Evolutionary conservation across 1,284 basidiomycete species (phyloP).

Genomic region (Phlebopus sp.): DNA sequence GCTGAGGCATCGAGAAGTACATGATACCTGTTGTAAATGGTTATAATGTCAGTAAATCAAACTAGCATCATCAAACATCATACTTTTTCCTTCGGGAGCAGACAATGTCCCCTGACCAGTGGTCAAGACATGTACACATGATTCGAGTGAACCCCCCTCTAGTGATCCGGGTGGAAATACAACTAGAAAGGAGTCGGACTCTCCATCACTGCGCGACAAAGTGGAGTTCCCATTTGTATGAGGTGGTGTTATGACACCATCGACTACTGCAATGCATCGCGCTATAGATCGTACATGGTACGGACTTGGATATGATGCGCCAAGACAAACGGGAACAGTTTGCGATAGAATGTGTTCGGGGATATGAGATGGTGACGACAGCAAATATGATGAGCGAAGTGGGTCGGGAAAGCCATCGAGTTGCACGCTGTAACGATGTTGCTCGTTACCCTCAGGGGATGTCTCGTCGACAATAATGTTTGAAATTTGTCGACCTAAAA

Average conservation of each 20-base stretch:
- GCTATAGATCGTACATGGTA: constrained; percentile 38
- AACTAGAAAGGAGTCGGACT: constrained; percentile 50
- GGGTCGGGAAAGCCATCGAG: constrained; percentile 61
- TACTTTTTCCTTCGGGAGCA: constrained; percentile 82
- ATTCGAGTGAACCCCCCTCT: constrained; percentile 41
- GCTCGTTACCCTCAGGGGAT: constrained; percentile 13
- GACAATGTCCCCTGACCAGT: constrained; percentile 86
- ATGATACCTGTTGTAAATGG: constrained; percentile 47
- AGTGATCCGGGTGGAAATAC: constrained; percentile 79
- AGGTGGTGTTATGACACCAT: constrained; percentile 39
- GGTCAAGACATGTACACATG: constrained; percentile 67
- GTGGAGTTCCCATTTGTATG: constrained; percentile 20
- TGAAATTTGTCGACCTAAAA: constrained; percentile 64
- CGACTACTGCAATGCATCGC: constrained; percentile 68
- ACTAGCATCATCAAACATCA: constrained; percentile 33
- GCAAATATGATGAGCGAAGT: constrained; percentile 45
- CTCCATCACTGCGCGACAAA: constrained; percentile 19
- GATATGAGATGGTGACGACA: constrained; percentile 39
- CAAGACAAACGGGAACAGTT: constrained; percentile 6
- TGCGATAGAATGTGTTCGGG: constrained; percentile 29
- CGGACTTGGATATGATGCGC: constrained; percentile 6
- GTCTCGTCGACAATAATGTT: constrained; percentile 36
- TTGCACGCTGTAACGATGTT: constrained; percentile 43
- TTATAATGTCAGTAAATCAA: not conserved
- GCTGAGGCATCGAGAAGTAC: constrained; percentile 55